Conservation (phyloP, 805 yeast genomes). For the Hanseniaspora singularis region DNA sequence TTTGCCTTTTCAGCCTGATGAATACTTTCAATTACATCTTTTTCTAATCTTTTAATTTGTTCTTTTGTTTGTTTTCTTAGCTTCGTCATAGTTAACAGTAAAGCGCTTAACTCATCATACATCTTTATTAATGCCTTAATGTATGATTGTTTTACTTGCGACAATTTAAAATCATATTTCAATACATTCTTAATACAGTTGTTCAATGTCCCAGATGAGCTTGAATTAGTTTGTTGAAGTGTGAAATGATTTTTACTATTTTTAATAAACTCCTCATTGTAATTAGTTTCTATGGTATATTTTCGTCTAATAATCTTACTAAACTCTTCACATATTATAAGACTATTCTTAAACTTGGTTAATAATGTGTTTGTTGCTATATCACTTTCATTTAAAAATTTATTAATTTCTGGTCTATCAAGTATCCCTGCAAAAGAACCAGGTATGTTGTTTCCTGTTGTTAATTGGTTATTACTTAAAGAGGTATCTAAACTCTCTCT, state of each 20-base stretch:
- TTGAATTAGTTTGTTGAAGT: constrained; percentile 18
- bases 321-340: constrained; percentile 76
- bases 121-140: constrained; percentile 70
- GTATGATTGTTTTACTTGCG: constrained; percentile 61
- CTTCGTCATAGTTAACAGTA: constrained; percentile 57
- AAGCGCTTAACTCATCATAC: constrained; percentile 69
- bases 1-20: constrained; percentile 80
- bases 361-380: constrained; percentile 64
- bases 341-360: constrained; percentile 62
- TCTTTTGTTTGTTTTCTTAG: constrained; percentile 71
- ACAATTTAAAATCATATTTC: constrained; percentile 64
- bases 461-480: neutral
- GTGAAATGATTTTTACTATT: constrained; percentile 40
- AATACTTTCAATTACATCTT: constrained; percentile 73
- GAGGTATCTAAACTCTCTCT: too few relatives aligned
- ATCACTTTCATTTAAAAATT: constrained; percentile 49
- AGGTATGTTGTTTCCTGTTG: neutral
- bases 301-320: constrained; percentile 66
- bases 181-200: constrained; percentile 55
- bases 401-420: constrained; percentile 37
- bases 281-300: constrained; percentile 67
- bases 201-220: constrained; percentile 43
- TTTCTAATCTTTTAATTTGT: constrained; percentile 67
- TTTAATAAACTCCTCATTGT: constrained; percentile 61
- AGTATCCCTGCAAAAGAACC: constrained; percentile 3